Evolutionary conservation across 2,329 filamentous ascomycete genomes (phyloP).

Genomic region (Stemphylium vesicarium): DNA sequence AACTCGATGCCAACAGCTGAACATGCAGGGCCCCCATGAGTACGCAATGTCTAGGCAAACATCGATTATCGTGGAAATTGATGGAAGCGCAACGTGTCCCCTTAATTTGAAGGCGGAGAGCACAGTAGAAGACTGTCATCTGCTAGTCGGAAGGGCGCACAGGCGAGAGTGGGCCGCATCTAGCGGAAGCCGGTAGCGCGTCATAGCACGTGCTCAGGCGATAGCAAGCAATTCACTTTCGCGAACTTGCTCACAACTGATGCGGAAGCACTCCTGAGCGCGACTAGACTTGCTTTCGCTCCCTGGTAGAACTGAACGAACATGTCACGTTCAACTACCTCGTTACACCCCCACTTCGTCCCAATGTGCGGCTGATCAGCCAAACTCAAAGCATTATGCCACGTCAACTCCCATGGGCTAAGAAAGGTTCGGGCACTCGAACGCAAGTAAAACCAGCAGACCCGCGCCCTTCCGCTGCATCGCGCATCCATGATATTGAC

Average conservation of each 20-base stretch:
- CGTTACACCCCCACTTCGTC: neutral
- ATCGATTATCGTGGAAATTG: conserved; percentile 40
- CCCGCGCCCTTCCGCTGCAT: conserved; percentile 17
- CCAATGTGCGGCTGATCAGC: conserved; percentile 2
- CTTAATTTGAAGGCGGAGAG: conserved; percentile 24
- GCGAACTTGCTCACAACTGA: conserved; percentile 13
- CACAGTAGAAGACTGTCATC: conserved; percentile 15
- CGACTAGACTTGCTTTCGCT: neutral
- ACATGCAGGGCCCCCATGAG: conserved; percentile 33
- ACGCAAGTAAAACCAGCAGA: conserved; percentile 22
- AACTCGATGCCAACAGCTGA: conserved; percentile 28
- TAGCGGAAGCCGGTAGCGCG: conserved; percentile 18
- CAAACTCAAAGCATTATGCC: conserved; percentile 51
- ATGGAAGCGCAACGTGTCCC: conserved; percentile 41
- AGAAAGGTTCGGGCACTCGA: conserved; percentile 31
- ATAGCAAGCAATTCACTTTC: conserved; percentile 27
- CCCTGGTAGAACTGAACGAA: neutral
- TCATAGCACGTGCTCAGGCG: conserved; percentile 26
- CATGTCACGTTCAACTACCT: conserved; percentile 5
- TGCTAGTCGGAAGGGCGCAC: conserved; percentile 34
- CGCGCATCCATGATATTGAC: conserved; percentile 23
- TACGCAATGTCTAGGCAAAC: conserved; percentile 23
- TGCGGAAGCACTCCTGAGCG: conserved; percentile 4
- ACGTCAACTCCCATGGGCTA: conserved; percentile 61
- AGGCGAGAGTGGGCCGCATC: conserved; percentile 23